Evolutionary conservation across 192 early-diverging fungal species (phyloP), one percentile per base, ranked within the genome.

Genomic region (Rhizophagus clarus): DNA sequence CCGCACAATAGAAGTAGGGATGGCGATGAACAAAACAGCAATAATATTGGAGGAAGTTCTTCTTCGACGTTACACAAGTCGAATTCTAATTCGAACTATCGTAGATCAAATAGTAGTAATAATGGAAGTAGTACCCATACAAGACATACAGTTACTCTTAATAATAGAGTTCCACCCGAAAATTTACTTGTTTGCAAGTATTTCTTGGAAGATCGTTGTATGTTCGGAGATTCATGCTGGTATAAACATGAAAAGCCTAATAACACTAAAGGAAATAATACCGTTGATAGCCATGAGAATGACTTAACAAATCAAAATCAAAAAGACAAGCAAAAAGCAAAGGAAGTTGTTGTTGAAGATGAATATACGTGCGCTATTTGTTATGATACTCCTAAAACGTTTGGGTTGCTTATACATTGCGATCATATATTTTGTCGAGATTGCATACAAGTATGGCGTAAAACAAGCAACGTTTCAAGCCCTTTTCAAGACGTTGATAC

Each of bases 341-440:
- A 73, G 24, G 78, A 79, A 24, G 72, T 26, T 24, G 29, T 29
- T n/a, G 34, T 42, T 9, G 72, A 67, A 20, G 49, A 61, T 14
- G 74, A 77, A 37, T 45, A 64, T 34, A 62, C 31, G 2, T 81
- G 80, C 51, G 24, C 80, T 7, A 81, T 81, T 32, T 81, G 80
- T 22, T 81, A 67, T 69, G 80, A 81, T 22, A 47, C 45, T 26
- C 80, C 80, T 32, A 49, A 80, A 17, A 68, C 28, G 26, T 81
- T 66, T 76, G 80, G 80, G 6, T 68, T 81, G 8, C 62, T 81
- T 31, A 66, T 79, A 45, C 66, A 61, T 26, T 81, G 80, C 40
- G 80, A 81, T 47, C 80, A 81, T 51, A 31, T 67, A 26, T 81
- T 77, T 62, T 81, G 80, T 81, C 51, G 81, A 9, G 61, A 77